Percentiles rank a stretch among this genome's conserved stretches.
These are phyloP conservation scores for Fusarium metavorans DNA, from an alignment of 2,329 filamentous ascomycete genomes.

Conservation along the genomic window DNA sequence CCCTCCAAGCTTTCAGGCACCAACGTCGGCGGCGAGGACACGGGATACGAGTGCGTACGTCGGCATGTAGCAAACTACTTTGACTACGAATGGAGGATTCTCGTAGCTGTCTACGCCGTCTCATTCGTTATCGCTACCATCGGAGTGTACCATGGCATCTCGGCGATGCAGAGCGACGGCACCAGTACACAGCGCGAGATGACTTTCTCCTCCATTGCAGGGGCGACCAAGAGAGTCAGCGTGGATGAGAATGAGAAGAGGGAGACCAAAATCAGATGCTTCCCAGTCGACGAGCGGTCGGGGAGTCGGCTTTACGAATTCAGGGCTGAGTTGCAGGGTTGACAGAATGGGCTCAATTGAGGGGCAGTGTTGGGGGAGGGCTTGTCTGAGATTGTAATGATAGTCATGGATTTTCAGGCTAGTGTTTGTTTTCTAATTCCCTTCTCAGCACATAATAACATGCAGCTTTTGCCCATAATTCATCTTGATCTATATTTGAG, in stretches of 20 bases:
- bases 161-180: constrained; percentile 26
- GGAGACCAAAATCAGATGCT: constrained; percentile 27
- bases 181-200: constrained; percentile 25
- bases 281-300: constrained; percentile 12
- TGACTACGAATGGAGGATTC: constrained; percentile 19
- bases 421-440: neutral
- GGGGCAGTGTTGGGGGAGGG: neutral
- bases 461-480: neutral
- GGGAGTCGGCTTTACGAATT: constrained; percentile 26
- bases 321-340: constrained; percentile 27
- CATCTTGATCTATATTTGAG: neutral
- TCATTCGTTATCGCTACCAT: constrained; percentile 20
- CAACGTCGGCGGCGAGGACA: neutral
- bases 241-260: constrained; percentile 19
- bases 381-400: neutral
- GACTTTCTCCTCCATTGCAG: constrained; percentile 32
- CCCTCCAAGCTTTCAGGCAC: constrained; percentile 23
- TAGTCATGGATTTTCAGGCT: neutral
- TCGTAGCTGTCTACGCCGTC: constrained; percentile 20
- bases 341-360: neutral
- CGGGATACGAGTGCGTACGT: constrained; percentile 22
- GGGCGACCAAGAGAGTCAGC: constrained; percentile 29
- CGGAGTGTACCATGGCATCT: constrained; percentile 29
- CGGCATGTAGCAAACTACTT: constrained; percentile 27
- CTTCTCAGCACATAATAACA: neutral